Evolutionary conservation across 495 filamentous ascomycete species (phyloP).

Genomic region (Aspergillus incahuasiensis): DNA sequence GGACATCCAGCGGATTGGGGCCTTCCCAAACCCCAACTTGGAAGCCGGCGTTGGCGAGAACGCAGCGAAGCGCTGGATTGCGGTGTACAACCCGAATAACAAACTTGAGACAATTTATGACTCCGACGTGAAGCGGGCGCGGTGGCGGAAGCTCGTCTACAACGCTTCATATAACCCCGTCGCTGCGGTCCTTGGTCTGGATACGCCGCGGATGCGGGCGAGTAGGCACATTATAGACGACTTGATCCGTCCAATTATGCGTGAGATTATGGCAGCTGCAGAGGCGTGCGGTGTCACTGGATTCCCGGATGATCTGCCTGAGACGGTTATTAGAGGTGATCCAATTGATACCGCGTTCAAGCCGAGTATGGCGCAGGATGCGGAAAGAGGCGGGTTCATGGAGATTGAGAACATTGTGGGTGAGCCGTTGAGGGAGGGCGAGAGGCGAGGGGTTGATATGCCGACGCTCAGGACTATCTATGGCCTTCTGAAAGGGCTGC

Average conservation of each 20-base stretch:
- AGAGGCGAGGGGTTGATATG: constrained; percentile 1
- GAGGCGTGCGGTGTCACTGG: constrained; percentile 1
- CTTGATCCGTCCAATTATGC: constrained; percentile 28
- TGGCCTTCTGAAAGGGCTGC: constrained; percentile 8
- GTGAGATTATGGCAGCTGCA: constrained; percentile 7
- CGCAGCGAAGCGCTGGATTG: constrained; percentile 34
- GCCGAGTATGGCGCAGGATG: constrained; percentile 10
- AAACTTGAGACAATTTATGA: constrained; percentile 16
- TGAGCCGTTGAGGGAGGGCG: constrained; percentile 9
- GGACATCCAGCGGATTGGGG: constrained; percentile 39
- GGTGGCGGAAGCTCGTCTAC: constrained; percentile 51
- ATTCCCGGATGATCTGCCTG: constrained; percentile 5
- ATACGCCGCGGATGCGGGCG: constrained; percentile 32
- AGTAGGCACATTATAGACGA: constrained; percentile 34
- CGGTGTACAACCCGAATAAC: constrained; percentile 34
- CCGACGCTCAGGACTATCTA: constrained; percentile 7
- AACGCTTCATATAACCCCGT: constrained; percentile 46
- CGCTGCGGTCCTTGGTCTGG: constrained; percentile 21
- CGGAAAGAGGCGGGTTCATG: constrained; percentile 7
- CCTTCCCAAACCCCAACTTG: constrained; percentile 36
- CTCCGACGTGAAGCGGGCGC: not conserved
- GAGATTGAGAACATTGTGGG: constrained; percentile 13
- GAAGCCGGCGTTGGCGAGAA: constrained; percentile 4
- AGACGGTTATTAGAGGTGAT: constrained; percentile 4
- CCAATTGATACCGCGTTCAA: constrained; percentile 2